These are phyloP conservation scores for Apiotrichum brassicae DNA, from an alignment of 1,284 basidiomycete genomes.

Conservation along the genomic window DNA sequence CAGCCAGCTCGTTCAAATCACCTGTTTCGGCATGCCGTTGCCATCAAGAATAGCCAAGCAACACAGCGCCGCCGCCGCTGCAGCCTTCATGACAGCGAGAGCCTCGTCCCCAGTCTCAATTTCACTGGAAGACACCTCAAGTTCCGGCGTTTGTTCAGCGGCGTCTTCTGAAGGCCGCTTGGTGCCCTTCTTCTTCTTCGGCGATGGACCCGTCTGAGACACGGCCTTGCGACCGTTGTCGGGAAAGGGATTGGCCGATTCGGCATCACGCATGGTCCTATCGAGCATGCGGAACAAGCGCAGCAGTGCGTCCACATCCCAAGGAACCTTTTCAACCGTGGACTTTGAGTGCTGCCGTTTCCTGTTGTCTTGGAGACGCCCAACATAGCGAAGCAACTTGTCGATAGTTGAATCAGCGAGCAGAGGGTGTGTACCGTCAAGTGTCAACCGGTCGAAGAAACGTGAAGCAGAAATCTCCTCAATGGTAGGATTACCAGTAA, in stretches of 20 bases:
- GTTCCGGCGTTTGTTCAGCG: slow-evolving; percentile 6
- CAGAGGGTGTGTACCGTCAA: slow-evolving; percentile 56
- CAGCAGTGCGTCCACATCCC: slow-evolving; percentile 57
- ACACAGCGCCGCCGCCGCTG: slow-evolving; percentile 72
- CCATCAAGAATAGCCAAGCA: slow-evolving; percentile 68
- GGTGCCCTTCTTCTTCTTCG: slow-evolving; percentile 50
- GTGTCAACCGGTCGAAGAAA: slow-evolving; percentile 61
- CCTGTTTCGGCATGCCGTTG: slow-evolving; percentile 75
- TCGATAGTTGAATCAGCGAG: slow-evolving; percentile 58
- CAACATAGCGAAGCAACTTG: slow-evolving; percentile 52
- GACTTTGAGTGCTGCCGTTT: slow-evolving; percentile 15
- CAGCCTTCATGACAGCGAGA: slow-evolving; percentile 60
- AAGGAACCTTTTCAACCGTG: slow-evolving; percentile 17
- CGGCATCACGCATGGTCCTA: slow-evolving; percentile 63
- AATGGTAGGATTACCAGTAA: slow-evolving; percentile 59
- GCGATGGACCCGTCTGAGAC: slow-evolving; percentile 23
- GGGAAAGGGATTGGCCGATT: slow-evolving; percentile 64
- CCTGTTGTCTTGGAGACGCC: slow-evolving; percentile 21
- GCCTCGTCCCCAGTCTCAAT: slow-evolving; percentile 51
- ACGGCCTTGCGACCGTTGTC: slow-evolving; percentile 27
- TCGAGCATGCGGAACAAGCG: slow-evolving; percentile 69
- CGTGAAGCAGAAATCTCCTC: slow-evolving; percentile 51
- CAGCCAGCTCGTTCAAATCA: slow-evolving; percentile 39
- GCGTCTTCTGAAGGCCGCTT: slow-evolving; percentile 40
- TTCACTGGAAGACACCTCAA: slow-evolving; percentile 50